Conservation (phyloP, 2,329 filamentous ascomycete genomes). For the Neoscytalidium dimidiatum region DNA sequence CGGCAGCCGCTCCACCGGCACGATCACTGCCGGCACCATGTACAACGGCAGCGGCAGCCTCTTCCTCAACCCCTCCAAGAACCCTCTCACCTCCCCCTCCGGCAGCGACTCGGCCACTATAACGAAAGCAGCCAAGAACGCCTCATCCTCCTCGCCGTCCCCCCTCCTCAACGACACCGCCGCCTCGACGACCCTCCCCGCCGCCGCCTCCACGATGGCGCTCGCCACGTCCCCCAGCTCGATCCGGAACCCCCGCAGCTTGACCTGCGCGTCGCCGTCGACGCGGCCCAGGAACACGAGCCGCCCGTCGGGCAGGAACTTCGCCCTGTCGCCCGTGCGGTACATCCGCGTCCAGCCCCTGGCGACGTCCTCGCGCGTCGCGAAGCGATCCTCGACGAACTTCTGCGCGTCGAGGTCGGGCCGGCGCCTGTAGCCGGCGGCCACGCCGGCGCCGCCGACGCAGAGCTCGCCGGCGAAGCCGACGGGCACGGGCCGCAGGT, state of each 20-base stretch:
- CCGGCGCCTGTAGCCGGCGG: slow-evolving; percentile 37
- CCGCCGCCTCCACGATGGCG: slow-evolving; percentile 30
- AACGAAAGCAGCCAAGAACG: slow-evolving; percentile 27
- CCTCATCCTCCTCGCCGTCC: slow-evolving; percentile 36
- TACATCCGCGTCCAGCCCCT: slow-evolving; percentile 35
- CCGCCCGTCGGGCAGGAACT: slow-evolving; percentile 36
- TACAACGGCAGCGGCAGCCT: slow-evolving; percentile 68
- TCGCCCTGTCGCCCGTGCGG: slow-evolving; percentile 44
- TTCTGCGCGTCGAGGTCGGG: slow-evolving; percentile 23
- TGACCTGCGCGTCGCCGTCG: slow-evolving; percentile 27
- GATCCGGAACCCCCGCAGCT: slow-evolving; percentile 41
- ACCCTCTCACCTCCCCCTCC: background rate
- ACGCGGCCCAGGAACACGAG: slow-evolving; percentile 30
- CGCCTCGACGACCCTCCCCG: slow-evolving; percentile 29
- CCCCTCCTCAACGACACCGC: slow-evolving; percentile 28
- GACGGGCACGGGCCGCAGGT: slow-evolving; percentile 39
- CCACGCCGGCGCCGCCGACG: slow-evolving; percentile 42
- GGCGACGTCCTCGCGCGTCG: background rate
- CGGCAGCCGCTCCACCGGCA: slow-evolving; percentile 64
- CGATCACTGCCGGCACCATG: slow-evolving; percentile 74
- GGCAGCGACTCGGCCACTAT: slow-evolving; percentile 25
- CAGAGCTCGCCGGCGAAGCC: slow-evolving; percentile 48
- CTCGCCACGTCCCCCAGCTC: slow-evolving; percentile 43
- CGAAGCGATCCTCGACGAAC: slow-evolving; percentile 22
- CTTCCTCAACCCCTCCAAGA: background rate